A percentile compares a stretch with the other conserved stretches of the same genome.
phyloP scores from a whole-genome alignment of 2,329 filamentous ascomycete species.

The Monilinia fructicola region DNA sequence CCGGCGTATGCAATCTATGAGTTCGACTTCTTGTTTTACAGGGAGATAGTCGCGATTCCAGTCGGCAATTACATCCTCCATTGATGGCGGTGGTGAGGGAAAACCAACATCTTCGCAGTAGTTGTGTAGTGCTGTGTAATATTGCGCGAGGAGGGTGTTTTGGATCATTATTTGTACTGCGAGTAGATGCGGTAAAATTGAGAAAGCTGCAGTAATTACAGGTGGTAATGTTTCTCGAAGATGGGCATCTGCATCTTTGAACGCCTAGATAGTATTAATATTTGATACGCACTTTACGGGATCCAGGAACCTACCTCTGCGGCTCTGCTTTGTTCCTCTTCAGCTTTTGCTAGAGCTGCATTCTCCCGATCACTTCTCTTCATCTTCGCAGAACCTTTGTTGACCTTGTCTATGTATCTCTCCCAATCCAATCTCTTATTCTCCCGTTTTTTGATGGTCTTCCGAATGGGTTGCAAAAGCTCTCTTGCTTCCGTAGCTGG shows the following conservation, averaged over 20 bases:
- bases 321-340: slow-evolving; percentile 65
- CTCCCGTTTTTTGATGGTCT: slow-evolving; percentile 81
- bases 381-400: slow-evolving; percentile 67
- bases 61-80: slow-evolving; percentile 66
- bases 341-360: slow-evolving; percentile 65
- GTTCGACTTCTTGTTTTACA: slow-evolving; percentile 65
- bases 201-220: slow-evolving; percentile 68
- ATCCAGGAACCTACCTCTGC: slow-evolving; percentile 53
- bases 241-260: slow-evolving; percentile 72
- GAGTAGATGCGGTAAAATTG: slow-evolving; percentile 70
- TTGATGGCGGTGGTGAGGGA: slow-evolving; percentile 69
- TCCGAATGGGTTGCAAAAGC: slow-evolving; percentile 69
- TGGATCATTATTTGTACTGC: slow-evolving; percentile 72
- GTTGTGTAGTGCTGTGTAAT: slow-evolving; percentile 74
- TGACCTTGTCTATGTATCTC: slow-evolving; percentile 69
- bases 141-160: slow-evolving; percentile 72
- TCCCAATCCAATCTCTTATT: slow-evolving; percentile 82
- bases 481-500: slow-evolving; percentile 70
- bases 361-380: slow-evolving; percentile 73
- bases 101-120: slow-evolving; percentile 70
- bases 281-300: slow-evolving; percentile 23
- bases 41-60: slow-evolving; percentile 66
- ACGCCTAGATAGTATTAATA: slow-evolving; percentile 53
- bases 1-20: slow-evolving; percentile 60
- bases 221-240: slow-evolving; percentile 70